phyloP scores from a whole-genome alignment of 2,329 filamentous ascomycete genomes.

The Immersiporthe knoxdaviesiana region DNA sequence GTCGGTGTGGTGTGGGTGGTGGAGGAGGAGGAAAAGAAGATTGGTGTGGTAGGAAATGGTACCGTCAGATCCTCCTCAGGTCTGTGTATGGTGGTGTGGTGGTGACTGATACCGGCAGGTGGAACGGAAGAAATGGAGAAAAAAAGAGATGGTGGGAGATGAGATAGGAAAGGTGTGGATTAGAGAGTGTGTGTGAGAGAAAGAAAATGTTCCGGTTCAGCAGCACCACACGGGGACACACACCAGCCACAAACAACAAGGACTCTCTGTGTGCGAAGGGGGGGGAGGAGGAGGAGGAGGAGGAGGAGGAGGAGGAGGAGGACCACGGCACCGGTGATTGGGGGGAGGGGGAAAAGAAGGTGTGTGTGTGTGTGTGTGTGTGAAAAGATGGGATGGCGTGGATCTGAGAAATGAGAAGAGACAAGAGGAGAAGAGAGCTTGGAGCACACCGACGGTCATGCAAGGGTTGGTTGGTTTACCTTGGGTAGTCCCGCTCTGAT shows the following conservation, averaged over 20 bases:
- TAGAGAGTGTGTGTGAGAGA: neutral
- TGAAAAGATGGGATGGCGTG: neutral
- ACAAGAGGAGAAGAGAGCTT: neutral
- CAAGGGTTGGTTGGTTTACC: neutral
- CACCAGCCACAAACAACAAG: neutral
- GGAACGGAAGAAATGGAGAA: conserved; percentile 6
- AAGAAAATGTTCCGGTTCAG: neutral
- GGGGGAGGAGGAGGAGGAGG: neutral
- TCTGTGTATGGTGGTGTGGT: neutral
- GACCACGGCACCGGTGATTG: neutral
- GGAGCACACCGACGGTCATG: neutral
- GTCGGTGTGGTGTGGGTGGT: neutral
- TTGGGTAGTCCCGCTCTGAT: neutral
- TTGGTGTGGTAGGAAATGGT: neutral
- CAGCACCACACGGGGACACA: conserved; percentile 6
- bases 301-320: too few species aligned
- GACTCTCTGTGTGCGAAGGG: neutral
- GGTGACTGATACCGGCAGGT: neutral
- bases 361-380: neutral
- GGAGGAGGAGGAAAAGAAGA: neutral
- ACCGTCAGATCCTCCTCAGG: neutral
- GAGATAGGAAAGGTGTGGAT: conserved; percentile 6
- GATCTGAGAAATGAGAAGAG: neutral
- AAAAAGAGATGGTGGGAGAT: neutral
- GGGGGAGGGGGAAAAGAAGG: neutral